Percentiles rank a stretch among this genome's conserved stretches.
Evolutionary conservation across 176 grass and related monocot genomes (phyloP).

Genomic region (Echinochloa phyllopogon): DNA sequence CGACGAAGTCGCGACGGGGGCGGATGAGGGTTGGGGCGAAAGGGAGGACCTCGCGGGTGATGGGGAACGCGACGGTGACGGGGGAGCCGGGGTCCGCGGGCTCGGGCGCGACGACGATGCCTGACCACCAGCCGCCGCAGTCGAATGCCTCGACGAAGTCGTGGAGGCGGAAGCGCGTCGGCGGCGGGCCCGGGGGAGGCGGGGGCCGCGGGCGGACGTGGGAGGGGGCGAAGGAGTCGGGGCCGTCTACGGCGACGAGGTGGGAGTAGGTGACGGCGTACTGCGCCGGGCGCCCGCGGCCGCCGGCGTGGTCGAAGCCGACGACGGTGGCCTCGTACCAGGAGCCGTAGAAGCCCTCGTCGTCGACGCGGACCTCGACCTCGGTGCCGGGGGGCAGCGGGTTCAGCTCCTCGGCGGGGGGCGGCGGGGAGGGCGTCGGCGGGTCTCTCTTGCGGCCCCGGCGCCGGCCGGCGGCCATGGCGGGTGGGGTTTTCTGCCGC

Average conservation of each 20-base stretch:
- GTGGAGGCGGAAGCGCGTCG: conserved; percentile 20
- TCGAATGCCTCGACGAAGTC: conserved; percentile 62
- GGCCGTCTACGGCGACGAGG: conserved; percentile 41
- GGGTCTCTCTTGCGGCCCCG: too few species aligned
- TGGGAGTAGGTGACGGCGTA: conserved; percentile 44
- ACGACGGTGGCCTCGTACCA: conserved; percentile 63
- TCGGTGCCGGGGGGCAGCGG: conserved; percentile 8
- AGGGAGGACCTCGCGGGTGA: conserved; percentile 49
- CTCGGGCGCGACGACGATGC: conserved; percentile 38
- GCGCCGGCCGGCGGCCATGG: neutral
- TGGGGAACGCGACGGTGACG: conserved; percentile 50
- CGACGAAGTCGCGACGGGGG: conserved; percentile 41
- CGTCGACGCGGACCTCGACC: conserved; percentile 64
- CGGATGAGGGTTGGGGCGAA: conserved; percentile 35
- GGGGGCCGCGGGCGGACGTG: conserved; percentile 33
- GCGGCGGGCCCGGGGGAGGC: neutral
- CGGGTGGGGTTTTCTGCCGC: neutral
- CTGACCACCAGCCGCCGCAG: conserved; percentile 57
- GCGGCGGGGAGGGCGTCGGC: neutral
- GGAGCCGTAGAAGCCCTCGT: conserved; percentile 58
- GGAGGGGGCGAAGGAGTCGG: conserved; percentile 20
- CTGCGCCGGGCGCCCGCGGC: neutral
- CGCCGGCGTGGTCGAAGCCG: neutral
- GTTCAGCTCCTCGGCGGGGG: neutral
- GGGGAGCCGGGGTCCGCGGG: neutral